Evolutionary conservation across 139 green algal species (phyloP).

Genomic region (Closterium sp.): DNA sequence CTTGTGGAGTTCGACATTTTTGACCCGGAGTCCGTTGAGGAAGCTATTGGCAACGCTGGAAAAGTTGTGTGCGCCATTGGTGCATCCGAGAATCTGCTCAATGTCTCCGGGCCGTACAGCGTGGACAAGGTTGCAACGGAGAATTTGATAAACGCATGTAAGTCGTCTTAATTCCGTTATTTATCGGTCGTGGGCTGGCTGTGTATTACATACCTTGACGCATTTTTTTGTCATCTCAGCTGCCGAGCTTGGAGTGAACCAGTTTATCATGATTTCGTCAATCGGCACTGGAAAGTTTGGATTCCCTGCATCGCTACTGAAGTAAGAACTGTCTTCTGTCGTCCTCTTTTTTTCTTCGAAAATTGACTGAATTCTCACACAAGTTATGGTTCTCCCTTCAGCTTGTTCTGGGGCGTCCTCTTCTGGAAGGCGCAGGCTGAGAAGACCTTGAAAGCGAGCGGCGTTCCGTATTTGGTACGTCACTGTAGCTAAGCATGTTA

Average conservation of each 20-base stretch:
- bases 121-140: slow-evolving; percentile 33
- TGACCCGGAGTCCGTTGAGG: slow-evolving; percentile 23
- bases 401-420: slow-evolving; percentile 82
- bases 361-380: not conserved
- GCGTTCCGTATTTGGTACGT: slow-evolving; percentile 72
- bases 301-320: slow-evolving; percentile 63
- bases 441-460: slow-evolving; percentile 72
- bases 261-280: slow-evolving; percentile 50
- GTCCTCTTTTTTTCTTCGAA: not conserved
- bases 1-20: slow-evolving; percentile 43
- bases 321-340: slow-evolving; percentile 29
- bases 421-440: slow-evolving; percentile 82
- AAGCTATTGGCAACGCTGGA: slow-evolving; percentile 24
- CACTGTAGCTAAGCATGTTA: not conserved
- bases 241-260: slow-evolving; percentile 26
- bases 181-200: not conserved
- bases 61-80: slow-evolving; percentile 43
- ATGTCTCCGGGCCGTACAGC: slow-evolving; percentile 40
- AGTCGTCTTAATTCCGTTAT: not conserved
- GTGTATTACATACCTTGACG: not conserved
- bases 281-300: slow-evolving; percentile 86
- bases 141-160: slow-evolving; percentile 40
- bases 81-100: slow-evolving; percentile 19
- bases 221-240: slow-evolving; percentile 30
- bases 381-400: not conserved